Evolutionary conservation across 306 rosid genomes (phyloP), one percentile per base, ranked within the genome.

Genomic region (Vigna reflexopilosa): DNA sequence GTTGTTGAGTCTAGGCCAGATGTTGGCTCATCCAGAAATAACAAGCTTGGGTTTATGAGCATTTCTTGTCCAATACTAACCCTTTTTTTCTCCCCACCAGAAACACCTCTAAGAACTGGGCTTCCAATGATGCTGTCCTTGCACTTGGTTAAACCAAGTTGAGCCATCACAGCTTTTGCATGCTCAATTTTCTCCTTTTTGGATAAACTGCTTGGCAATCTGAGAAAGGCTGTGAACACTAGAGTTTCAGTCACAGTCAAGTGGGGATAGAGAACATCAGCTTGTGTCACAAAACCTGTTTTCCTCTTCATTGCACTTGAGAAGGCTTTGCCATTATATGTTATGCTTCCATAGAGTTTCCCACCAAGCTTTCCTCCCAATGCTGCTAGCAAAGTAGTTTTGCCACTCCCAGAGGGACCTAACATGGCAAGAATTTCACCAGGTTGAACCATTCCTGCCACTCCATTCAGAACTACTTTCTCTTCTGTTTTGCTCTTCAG

Each of bases 341-440:
- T 74, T 74, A 74, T 59, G 48, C 7, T 59, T 59, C 78, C 96
- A 1, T 6, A 20, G 4, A 88, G 83, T 0, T 22, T 47, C 2
- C 89, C 85, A 4, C 82, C 77, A 10, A 85, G 82, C 4, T 91
- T 71, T 3, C 91, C 89, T 1, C 91, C 93, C 5, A 91, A 5
- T 4, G 93, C 90, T 2, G 87, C 79, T 1, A 89, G 78, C 5
- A 91, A 79, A 3, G 96, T 91, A 2, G 96, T 91, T 81, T 91
- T 89, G 52, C 96, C 96, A 10, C 91, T 87, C 6, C 96, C 96
- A 0, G 96, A 91, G 7, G 96, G 96, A 19, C 96, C 96, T 15
- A 91, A 48, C 89, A 89, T 88, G 22, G 93, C 93, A 9, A 91
- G 78, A 45, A 91, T 73, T 70, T 91, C 91, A 0, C 91, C 91